Percentiles rank a stretch among this genome's conserved stretches.
phyloP scores from a whole-genome alignment of 2,329 filamentous ascomycete species.

The Metarhizium anisopliae region DNA sequence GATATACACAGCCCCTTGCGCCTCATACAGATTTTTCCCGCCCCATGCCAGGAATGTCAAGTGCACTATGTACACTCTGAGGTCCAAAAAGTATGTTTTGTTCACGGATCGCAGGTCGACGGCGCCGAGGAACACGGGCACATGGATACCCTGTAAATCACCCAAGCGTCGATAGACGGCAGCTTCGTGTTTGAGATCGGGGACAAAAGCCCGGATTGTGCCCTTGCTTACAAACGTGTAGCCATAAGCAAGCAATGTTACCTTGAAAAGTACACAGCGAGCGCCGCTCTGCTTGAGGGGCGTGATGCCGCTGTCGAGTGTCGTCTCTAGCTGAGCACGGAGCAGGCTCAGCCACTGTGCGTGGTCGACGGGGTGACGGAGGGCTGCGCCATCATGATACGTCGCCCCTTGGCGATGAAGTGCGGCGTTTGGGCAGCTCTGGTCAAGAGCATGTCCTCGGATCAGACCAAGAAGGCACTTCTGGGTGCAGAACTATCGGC shows the following conservation, averaged over 20 bases:
- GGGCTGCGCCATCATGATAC: neutral
- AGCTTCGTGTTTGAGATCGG: conserved; percentile 26
- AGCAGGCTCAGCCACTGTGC: conserved; percentile 20
- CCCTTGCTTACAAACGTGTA: conserved; percentile 36
- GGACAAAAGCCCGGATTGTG: conserved; percentile 22
- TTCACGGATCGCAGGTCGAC: conserved; percentile 24
- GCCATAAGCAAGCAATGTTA: conserved; percentile 29
- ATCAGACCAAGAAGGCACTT: conserved; percentile 28
- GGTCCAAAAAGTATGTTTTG: conserved; percentile 24
- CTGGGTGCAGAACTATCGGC: conserved; percentile 26
- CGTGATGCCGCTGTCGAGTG: conserved; percentile 21
- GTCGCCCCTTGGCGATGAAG: conserved; percentile 16
- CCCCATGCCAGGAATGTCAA: conserved; percentile 27
- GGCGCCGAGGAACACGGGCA: conserved; percentile 29
- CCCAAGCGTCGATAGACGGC: conserved; percentile 24
- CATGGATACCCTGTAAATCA: conserved; percentile 22
- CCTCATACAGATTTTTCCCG: conserved; percentile 10
- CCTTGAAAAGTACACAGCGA: conserved; percentile 29
- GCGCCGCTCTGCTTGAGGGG: conserved; percentile 21
- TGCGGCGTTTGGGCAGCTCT: conserved; percentile 27
- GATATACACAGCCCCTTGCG: no score
- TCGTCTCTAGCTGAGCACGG: conserved; percentile 18
- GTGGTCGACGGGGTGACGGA: conserved; percentile 20
- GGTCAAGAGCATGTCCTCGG: conserved; percentile 19
- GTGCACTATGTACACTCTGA: conserved; percentile 22